phyloP scores from a whole-genome alignment of 345 rosid species.

The Gossypium stocksii region DNA sequence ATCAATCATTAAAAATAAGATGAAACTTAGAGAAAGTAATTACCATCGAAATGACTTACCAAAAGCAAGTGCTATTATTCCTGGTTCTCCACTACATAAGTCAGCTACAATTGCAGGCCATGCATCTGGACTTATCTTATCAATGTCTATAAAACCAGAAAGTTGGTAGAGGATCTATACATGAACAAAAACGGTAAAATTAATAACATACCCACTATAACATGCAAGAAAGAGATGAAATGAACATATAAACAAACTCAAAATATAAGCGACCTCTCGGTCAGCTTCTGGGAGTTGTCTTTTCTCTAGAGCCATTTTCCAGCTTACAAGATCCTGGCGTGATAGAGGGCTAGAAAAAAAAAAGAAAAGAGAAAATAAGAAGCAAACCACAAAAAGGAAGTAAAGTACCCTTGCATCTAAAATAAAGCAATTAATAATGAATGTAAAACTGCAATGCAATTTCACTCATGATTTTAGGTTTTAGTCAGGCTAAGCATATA shows the following conservation, averaged over 20 bases:
- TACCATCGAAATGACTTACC: slow-evolving; percentile 47
- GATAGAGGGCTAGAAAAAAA: slow-evolving; percentile 57
- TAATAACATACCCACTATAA: slow-evolving; percentile 6
- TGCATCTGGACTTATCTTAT: slow-evolving; percentile 79
- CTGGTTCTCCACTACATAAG: slow-evolving; percentile 76
- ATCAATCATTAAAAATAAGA: slow-evolving; percentile 18
- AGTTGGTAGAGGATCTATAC: slow-evolving; percentile 54
- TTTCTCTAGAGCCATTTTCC: slow-evolving; percentile 94
- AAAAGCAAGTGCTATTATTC: slow-evolving; percentile 81
- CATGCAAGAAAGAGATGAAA: background rate
- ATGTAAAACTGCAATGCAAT: slow-evolving; percentile 1
- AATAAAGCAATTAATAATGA: background rate
- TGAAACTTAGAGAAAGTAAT: slow-evolving; percentile 16
- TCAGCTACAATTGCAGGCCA: slow-evolving; percentile 94
- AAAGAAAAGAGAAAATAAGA: background rate
- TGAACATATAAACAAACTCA: slow-evolving; percentile 15
- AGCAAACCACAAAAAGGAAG: background rate
- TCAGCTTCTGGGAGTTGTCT: slow-evolving; percentile 83
- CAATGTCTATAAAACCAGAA: slow-evolving; percentile 82
- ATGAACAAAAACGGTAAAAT: slow-evolving; percentile 9
- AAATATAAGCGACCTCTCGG: slow-evolving; percentile 44
- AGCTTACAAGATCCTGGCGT: slow-evolving; percentile 90
- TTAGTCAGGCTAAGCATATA: background rate
- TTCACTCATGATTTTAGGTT: background rate
- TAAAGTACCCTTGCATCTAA: background rate